Conservation (phyloP, 768 basidiomycete species). For the Trametes cingulata region DNA sequence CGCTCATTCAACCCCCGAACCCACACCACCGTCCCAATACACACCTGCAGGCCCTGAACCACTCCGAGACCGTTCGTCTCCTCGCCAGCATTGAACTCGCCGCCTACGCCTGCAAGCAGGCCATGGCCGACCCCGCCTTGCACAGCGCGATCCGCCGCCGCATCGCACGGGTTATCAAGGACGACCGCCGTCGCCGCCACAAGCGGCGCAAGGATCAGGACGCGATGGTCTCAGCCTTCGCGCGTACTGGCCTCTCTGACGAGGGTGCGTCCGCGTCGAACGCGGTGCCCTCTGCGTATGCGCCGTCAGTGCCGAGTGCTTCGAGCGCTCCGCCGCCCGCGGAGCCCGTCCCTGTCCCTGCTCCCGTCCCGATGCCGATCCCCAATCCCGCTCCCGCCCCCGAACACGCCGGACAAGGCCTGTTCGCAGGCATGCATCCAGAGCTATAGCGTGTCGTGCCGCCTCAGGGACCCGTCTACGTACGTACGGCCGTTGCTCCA, state of each 20-base stretch:
- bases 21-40: conserved; percentile 15
- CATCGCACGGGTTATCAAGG: conserved; percentile 81
- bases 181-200: conserved; percentile 79
- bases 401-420: neutral
- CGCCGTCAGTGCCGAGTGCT: conserved; percentile 4
- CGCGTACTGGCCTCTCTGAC: conserved; percentile 46
- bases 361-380: conserved; percentile 17
- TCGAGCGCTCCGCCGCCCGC: conserved; percentile 14
- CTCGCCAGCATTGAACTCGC: conserved; percentile 85
- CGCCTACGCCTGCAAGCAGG: conserved; percentile 74
- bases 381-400: conserved; percentile 11
- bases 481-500: neutral
- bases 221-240: conserved; percentile 77
- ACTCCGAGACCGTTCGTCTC: conserved; percentile 78
- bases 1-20: conserved; percentile 5
- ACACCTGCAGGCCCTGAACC: conserved; percentile 65
- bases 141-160: conserved; percentile 67
- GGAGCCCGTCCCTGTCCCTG: conserved; percentile 16
- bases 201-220: conserved; percentile 84
- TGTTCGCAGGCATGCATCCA: conserved; percentile 12
- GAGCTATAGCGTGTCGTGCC: neutral
- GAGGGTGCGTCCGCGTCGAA: neutral
- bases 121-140: conserved; percentile 63
- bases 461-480: neutral
- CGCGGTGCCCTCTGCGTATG: conserved; percentile 4